Evolutionary conservation across 2,329 filamentous ascomycete species (phyloP), one percentile per base, ranked within the genome.

Genomic region (Neobulgaria alba): DNA sequence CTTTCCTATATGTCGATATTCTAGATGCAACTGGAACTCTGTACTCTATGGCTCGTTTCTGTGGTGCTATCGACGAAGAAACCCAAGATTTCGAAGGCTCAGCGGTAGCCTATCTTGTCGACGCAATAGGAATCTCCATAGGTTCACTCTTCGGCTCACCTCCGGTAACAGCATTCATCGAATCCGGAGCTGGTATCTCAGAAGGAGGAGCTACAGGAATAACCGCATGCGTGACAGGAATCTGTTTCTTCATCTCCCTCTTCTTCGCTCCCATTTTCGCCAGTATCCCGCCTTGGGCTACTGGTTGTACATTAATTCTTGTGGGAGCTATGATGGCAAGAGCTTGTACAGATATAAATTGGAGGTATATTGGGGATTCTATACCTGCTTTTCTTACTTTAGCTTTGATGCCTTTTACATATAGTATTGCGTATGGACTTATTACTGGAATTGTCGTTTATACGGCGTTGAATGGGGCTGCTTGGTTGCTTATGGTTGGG

Each of bases 251-350:
- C 66, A 77, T 93, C 58, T 77, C 84, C 42, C 75, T 93, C 46
- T 93, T 93, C 70, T 93, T 93, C 59, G 86, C 87, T 0, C 87
- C 87, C 0, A 90, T 93, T 42, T 93, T 93, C 57, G 86, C 87
- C 8, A 89, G 84, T 0, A 92, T 93, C 43, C 87, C 87, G 3
- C 81, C 86, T 0, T 93, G 85, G 85, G 87, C 87, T 2, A 94
- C 87, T 0, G 87, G 87, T 35, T 88, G 83, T 59, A 88, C 88
- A n/a, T 72, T 93, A 18, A 73, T 94, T 52, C 77, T 94, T 29
- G 85, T 94, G 40, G 87, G 87, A n/a, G 79, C 80, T 15, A 82
- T 93, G 72, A 93, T 93, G 87, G 78, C 82, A 42, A 74, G 77
- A 46, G 73, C 84, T 1, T 83, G 84, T 10, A 76, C 75, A 12